Evolutionary conservation across 176 grass and related monocot genomes (phyloP).

Genomic region (Carex cristatella): DNA sequence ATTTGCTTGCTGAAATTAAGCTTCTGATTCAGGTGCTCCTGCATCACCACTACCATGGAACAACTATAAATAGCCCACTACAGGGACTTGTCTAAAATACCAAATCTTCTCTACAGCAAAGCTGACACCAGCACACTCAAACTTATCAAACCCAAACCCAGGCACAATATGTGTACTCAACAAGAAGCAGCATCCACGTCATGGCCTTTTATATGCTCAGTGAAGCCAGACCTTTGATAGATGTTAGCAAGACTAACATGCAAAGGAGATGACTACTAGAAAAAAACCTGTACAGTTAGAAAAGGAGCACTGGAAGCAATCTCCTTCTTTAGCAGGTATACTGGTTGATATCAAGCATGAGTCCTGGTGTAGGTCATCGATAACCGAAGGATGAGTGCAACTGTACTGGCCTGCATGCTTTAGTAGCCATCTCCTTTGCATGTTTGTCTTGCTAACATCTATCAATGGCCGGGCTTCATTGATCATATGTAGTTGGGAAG

Average conservation of each 20-base stretch:
- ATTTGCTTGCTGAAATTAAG: too few species aligned
- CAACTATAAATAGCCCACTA: constrained; percentile 1
- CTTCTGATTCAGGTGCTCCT: too few species aligned
- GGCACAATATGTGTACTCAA: not conserved
- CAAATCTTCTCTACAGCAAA: too few species aligned
- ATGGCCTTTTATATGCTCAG: not conserved
- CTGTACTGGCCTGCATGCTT: not conserved
- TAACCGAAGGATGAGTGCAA: not conserved
- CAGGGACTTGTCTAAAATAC: not conserved
- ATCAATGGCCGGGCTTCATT: not conserved
- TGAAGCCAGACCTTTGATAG: not conserved
- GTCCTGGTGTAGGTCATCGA: constrained; percentile 17
- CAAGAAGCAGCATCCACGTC: not conserved
- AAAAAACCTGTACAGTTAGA: not conserved
- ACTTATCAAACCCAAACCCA: not conserved
- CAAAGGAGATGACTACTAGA: not conserved
- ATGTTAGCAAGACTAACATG: constrained; percentile 1
- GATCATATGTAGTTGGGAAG: not conserved
- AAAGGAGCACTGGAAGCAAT: not conserved
- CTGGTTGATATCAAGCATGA: constrained; percentile 1
- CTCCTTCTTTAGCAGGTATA: not conserved
- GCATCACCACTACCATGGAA: not conserved
- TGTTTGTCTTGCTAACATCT: not conserved
- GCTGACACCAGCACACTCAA: not conserved
- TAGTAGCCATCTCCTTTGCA: not conserved